Conservation (phyloP, 1,284 basidiomycete species). For the Ceratobasidium sp. region DNA sequence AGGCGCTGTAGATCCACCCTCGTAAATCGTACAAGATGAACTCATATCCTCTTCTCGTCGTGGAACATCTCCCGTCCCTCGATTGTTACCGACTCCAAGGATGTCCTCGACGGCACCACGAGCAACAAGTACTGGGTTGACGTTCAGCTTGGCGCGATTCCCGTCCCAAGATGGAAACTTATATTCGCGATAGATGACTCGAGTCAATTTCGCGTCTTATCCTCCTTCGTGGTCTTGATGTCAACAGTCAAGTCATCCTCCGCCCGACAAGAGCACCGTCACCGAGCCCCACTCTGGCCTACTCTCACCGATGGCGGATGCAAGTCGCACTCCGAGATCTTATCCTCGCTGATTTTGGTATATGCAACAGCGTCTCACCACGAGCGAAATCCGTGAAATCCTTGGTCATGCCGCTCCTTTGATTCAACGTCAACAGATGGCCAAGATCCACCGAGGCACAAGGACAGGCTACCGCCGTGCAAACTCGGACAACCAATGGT, state of each 20-base stretch:
- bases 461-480: conserved; percentile 92
- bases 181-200: conserved; percentile 73
- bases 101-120: conserved; percentile 94
- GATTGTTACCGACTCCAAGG: conserved; percentile 92
- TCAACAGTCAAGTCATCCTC: conserved; percentile 96
- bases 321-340: conserved; percentile 97
- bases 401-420: conserved; percentile 87
- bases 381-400: conserved; percentile 94
- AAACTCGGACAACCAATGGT: conserved; percentile 98
- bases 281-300: conserved; percentile 98
- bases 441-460: conserved; percentile 92
- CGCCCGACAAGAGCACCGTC: conserved; percentile 90
- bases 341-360: conserved; percentile 95
- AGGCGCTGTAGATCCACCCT: conserved; percentile 96
- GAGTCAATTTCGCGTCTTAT: conserved; percentile 98
- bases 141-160: conserved; percentile 70
- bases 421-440: conserved; percentile 97
- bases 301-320: conserved; percentile 94
- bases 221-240: conserved; percentile 93
- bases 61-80: conserved; percentile 99
- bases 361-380: conserved; percentile 97
- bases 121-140: conserved; percentile 99
- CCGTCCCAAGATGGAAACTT: conserved; percentile 23
- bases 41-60: conserved; percentile 93
- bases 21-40: conserved; percentile 99